Base-by-base conservation (phyloP, 2,329 filamentous ascomycete genomes). In the Alternaria metachromatica region DNA sequence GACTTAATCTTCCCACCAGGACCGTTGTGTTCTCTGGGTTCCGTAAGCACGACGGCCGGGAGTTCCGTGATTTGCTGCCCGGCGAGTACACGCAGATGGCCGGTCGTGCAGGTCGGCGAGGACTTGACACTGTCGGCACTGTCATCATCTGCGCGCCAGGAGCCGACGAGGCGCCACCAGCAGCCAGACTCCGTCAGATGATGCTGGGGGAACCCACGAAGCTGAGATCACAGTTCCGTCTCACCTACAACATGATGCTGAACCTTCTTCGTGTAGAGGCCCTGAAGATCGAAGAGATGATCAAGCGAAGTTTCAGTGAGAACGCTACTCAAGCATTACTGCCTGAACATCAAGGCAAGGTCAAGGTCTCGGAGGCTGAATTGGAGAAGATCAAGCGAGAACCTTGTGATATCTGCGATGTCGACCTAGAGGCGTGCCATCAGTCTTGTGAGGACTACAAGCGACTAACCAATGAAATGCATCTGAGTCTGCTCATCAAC, bases 41-140 rank as follows among this genome's bases (percentile, higher is more conserved):
- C 80, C 89, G 96, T 55, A 99, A 99, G 79, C 95, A 97, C 70
- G 96, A 99, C 75, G 96, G 96, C 6, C 92, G 96, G 71, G 88
- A 89, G 5, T 98, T 98, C 83, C 87, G 96, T 69, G 96, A 97
- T 76, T 85, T 99, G 0, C 85, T 97, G 0, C 94, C 96, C 0
- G 96, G 96, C 15, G 96, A 99, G 78, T 99, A 99, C 78, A 99
- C 96, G 2, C 96, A 99, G 74, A 99, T 99, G 96, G 95, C 96
- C 23, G 96, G 96, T 33, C 88, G 96, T 82, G 96, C 96, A 56
- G 96, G 96, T 54, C 90, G 96, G 73, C 89, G 96, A 85, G 96
- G 96, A 72, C 87, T 98, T 13, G 96, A 99, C 78, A 90, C 91
- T 6, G 94, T 97, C 21, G 96, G 96, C 3, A 96, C 92, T 7